Conservation (phyloP, 768 basidiomycete species). For the Rhodotorula sphaerocarpa region DNA sequence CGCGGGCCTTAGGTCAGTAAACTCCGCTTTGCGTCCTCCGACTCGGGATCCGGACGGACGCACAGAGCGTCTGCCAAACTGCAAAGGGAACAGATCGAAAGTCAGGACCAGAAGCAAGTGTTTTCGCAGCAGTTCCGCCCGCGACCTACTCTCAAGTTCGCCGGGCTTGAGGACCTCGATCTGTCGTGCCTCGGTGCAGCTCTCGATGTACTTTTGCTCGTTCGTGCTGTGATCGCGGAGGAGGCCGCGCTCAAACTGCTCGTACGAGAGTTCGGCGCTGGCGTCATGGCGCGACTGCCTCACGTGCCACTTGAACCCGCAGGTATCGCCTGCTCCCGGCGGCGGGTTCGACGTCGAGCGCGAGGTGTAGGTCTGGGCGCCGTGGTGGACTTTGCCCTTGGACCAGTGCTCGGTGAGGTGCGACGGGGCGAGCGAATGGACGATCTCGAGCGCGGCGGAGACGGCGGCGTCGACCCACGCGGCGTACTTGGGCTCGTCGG, state of each 20-base stretch:
- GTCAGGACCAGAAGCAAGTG: conserved; percentile 3
- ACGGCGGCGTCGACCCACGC: neutral
- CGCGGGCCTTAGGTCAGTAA: neutral
- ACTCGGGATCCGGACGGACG: neutral
- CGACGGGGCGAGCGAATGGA: neutral
- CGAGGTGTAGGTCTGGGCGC: neutral
- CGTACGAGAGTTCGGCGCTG: neutral
- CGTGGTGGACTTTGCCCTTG: neutral
- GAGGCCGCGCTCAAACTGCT: conserved; percentile 18
- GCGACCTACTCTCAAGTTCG: conserved; percentile 39
- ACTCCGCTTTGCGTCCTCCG: too few relatives aligned
- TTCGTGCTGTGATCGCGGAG: conserved; percentile 35
- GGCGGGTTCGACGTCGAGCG: neutral
- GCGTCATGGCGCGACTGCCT: neutral
- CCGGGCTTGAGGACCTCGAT: conserved; percentile 39
- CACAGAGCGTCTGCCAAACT: conserved; percentile 25
- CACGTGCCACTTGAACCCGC: conserved; percentile 13
- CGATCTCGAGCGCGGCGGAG: neutral
- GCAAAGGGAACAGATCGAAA: neutral
- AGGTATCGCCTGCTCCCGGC: neutral
- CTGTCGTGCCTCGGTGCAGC: conserved; percentile 36
- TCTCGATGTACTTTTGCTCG: conserved; percentile 43
- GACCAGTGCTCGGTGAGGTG: neutral
- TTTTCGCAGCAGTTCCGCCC: conserved; percentile 6
- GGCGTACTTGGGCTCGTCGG: neutral